Base-by-base conservation (phyloP, 805 yeast species). In the Wickerhamiella siamensis region DNA sequence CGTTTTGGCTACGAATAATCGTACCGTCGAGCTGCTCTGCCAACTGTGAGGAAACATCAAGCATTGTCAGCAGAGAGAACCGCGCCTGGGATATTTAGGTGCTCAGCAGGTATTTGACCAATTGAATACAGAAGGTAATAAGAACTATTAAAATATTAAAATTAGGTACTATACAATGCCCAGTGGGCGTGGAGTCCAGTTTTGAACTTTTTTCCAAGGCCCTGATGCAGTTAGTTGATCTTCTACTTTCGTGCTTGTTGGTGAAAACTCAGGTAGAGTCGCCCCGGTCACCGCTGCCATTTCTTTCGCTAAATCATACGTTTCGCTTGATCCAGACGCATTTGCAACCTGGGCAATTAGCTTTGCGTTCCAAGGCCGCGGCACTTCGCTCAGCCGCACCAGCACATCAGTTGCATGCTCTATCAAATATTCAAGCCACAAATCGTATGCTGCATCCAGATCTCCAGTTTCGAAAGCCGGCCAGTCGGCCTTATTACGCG, bases 341-440 rank as follows among this genome's bases (percentile, higher is more conserved):
- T 21, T 16, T 2, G 53, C 53, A 21, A 36, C 38, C 3, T 27
- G 31, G 0, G 52, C 54, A n/a, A 52, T 44, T 10, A 47, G 38
- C 20, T 15, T 19, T 3, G 53, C 53, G 19, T 52, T 53, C 57
- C 57, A 53, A 3, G 57, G 55, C 18, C 57, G 46, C 2, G 55
- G 51, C n/a, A 21, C 9, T 3, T 32, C 17, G 12, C 38, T 20
- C 5, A 50, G 18, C 14, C 5, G 16, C 5, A 24, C 31, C 1
- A 38, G 31, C 5, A 33, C 10, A 4, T 19, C 31, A 6, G 31
- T 9, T n/a, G 39, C 31, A 19, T 31, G 31, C 4, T 40, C 39
- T 0, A 49, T 46, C 19, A 51, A 33, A 31, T 41, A 41, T 35
- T 39, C 45, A 20, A 48, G 48, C 57, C 57, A 53, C 2, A 39